Evolutionary conservation across 495 filamentous ascomycete species (phyloP).

Genomic region (Penicillium verhagenii): DNA sequence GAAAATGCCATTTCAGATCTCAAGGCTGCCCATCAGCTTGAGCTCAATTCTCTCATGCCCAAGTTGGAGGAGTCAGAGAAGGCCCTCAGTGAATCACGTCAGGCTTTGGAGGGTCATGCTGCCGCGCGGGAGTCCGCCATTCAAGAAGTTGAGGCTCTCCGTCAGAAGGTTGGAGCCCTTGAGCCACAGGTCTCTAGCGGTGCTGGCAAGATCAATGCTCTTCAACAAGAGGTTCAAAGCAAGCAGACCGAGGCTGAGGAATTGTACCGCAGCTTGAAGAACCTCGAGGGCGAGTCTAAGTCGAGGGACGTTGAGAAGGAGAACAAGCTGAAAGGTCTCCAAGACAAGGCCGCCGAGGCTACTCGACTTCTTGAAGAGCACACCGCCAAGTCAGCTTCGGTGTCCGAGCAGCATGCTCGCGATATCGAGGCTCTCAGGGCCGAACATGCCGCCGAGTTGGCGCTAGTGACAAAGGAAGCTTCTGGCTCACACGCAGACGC

Average conservation of each 20-base stretch:
- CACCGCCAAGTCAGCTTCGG: constrained; percentile 20
- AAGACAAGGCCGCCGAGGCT: constrained; percentile 38
- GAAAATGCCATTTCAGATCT: constrained; percentile 36
- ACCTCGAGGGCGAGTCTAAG: constrained; percentile 35
- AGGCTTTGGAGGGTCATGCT: constrained; percentile 34
- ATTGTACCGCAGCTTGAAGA: constrained; percentile 35
- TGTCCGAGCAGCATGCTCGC: constrained; percentile 33
- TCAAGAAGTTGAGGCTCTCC: constrained; percentile 43
- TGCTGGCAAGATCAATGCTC: constrained; percentile 39
- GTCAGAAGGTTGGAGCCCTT: constrained; percentile 39
- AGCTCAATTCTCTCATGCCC: constrained; percentile 33
- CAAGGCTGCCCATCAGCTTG: constrained; percentile 35
- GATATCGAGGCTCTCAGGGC: constrained; percentile 31
- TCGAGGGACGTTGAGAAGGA: constrained; percentile 39
- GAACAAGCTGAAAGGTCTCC: constrained; percentile 30
- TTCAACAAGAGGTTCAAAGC: constrained; percentile 40
- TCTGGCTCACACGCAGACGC: constrained; percentile 33
- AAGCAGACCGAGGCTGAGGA: constrained; percentile 40
- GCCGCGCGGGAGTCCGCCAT: constrained; percentile 37
- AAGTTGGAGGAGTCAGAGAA: constrained; percentile 36
- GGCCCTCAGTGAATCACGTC: constrained; percentile 31
- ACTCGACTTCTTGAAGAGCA: constrained; percentile 35
- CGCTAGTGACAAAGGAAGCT: constrained; percentile 25
- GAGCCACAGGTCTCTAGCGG: constrained; percentile 39
- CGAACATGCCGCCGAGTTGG: constrained; percentile 34